Evolutionary conservation across 768 basidiomycete genomes (phyloP), one percentile per base, ranked within the genome.

Genomic region (Kondoa malvinella): DNA sequence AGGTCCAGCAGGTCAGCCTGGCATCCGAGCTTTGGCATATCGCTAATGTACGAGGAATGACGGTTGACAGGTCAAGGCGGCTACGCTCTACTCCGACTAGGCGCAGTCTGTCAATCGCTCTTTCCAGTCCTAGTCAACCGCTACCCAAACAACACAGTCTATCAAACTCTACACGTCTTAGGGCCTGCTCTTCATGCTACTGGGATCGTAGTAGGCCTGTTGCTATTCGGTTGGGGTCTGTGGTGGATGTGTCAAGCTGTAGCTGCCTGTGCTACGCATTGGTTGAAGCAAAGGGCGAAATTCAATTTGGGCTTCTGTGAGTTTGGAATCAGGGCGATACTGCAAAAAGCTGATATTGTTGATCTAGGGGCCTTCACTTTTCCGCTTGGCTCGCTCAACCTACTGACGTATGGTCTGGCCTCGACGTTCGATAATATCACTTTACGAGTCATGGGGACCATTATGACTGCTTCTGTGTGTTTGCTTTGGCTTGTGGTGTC

Each of bases 241-340:
- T 75, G 74, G 74, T 75, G 71, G 69, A 33, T 66, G 1, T 73
- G 71, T 64, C 56, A 72, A n/a, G 74, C 73, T 1, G 33, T 72
- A 34, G 70, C 68, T 4, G 50, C 34, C 12, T 64, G 73, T 40
- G 59, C 29, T 14, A 50, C 65, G 1, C 72, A 73, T 31, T 58
- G 68, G 8, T 17, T 33, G 21, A 66, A 50, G 26, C 65, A 66
- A 4, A 34, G 56, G 17, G 34, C 60, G 15, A 32, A 30, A 27
- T 69, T 57, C 67, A 31, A 34, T 40, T 31, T 67, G 17, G 68
- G 33, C 33, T 63, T 67, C 66, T 59, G 26, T 66, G 34, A 0
- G 2, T n/a, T 1, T 34, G 1, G 0, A 29, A 8, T 8, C 34
- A 1, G 3, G 3, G 12, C 30, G 58, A 17, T 3, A 68, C 56